A percentile compares a stretch with the other conserved stretches of the same genome.
phyloP scores from a whole-genome alignment of 441 rosid species.

The Jatropha multifida region DNA sequence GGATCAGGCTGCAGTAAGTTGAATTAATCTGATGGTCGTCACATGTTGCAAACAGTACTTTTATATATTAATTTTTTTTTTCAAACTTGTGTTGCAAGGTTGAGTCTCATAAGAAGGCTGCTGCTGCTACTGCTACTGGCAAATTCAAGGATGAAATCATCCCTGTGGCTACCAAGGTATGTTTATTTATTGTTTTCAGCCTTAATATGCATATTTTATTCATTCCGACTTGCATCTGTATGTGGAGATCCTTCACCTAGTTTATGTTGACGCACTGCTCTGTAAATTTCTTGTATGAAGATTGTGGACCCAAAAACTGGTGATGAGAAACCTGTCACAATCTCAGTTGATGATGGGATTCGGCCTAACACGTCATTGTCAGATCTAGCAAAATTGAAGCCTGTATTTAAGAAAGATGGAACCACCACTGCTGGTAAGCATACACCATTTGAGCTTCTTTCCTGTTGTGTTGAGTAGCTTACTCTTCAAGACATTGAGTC shows the following conservation, averaged over 20 bases:
- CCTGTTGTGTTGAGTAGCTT: slow-evolving; percentile 1
- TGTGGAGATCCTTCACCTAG: background rate
- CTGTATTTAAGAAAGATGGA: slow-evolving; percentile 92
- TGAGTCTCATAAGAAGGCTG: slow-evolving; percentile 95
- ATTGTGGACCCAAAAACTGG: slow-evolving; percentile 95
- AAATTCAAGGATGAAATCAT: slow-evolving; percentile 89
- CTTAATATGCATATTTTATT: background rate
- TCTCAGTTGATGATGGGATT: slow-evolving; percentile 94
- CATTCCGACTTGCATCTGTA: background rate
- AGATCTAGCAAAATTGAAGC: slow-evolving; percentile 69
- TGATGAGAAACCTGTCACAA: slow-evolving; percentile 59
- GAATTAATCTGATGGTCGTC: slow-evolving; percentile 6
- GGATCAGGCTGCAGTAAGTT: slow-evolving; percentile 94
- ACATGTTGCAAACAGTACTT: background rate
- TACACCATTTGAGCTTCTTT: slow-evolving; percentile 5
- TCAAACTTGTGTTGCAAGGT: slow-evolving; percentile 51
- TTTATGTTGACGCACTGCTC: slow-evolving; percentile 6
- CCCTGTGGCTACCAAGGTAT: slow-evolving; percentile 91
- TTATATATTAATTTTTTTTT: slow-evolving; percentile 9
- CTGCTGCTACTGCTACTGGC: slow-evolving; percentile 87
- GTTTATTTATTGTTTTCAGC: slow-evolving; percentile 1
- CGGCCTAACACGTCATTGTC: slow-evolving; percentile 67
- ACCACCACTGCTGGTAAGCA: slow-evolving; percentile 88
- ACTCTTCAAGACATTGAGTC: slow-evolving; percentile 14
- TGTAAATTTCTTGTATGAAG: slow-evolving; percentile 40